phyloP scores from a whole-genome alignment of 306 rosid species.

The Alnus glutinosa region DNA sequence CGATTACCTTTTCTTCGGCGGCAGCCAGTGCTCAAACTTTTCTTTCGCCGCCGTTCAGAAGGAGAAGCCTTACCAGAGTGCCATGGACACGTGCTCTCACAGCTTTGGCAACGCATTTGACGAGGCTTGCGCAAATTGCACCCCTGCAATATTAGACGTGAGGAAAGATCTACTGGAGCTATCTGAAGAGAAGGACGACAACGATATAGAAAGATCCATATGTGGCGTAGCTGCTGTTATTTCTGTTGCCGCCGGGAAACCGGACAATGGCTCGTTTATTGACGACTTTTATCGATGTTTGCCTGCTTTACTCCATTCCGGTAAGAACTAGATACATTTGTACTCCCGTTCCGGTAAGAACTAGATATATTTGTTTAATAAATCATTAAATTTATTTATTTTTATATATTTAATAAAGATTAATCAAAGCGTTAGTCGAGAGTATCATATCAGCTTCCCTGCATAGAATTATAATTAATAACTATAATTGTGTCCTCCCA shows the following conservation, averaged over 20 bases:
- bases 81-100: conserved; percentile 41
- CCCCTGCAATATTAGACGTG: conserved; percentile 20
- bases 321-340: conserved; percentile 24
- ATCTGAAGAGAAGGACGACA: background rate
- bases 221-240: conserved; percentile 60
- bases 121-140: conserved; percentile 40
- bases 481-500: no score
- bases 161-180: conserved; percentile 21
- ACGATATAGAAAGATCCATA: conserved; percentile 33
- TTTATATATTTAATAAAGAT: no score
- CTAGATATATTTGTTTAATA: no score
- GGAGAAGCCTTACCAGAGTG: conserved; percentile 24
- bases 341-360: no score
- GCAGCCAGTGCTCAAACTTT: conserved; percentile 30
- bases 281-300: conserved; percentile 54
- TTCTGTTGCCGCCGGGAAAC: conserved; percentile 41
- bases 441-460: no score
- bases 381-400: no score
- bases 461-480: no score
- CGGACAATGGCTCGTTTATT: conserved; percentile 17
- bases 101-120: conserved; percentile 21
- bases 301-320: conserved; percentile 10
- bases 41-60: conserved; percentile 9
- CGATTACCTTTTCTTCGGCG: conserved; percentile 22
- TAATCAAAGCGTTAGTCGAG: no score